phyloP scores from a whole-genome alignment of 257 asterid genomes.

The Nicotiana knightiana region DNA sequence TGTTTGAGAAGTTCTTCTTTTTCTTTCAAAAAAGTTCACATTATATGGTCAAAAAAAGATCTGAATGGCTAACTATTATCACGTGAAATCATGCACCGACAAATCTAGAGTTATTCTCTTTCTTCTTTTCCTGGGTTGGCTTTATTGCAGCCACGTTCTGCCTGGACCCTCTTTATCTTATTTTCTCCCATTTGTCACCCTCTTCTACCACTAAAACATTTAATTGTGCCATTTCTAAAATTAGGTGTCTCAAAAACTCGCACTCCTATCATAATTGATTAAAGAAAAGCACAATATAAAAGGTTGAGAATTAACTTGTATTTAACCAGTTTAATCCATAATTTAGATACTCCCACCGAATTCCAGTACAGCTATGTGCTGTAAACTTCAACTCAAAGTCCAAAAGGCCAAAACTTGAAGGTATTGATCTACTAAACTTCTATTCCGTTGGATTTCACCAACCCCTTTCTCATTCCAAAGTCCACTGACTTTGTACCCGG shows the following conservation, averaged over 20 bases:
- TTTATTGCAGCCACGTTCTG: neutral
- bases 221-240: no score
- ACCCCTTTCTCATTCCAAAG: no score
- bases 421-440: no score
- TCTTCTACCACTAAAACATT: no score
- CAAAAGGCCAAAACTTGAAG: neutral
- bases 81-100: slow-evolving; percentile 12
- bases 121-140: neutral
- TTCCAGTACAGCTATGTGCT: neutral
- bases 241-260: no score
- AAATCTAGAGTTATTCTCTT: neutral
- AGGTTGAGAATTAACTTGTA: neutral
- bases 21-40: neutral
- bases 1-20: neutral
- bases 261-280: no score
- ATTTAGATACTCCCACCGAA: neutral
- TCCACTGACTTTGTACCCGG: no score
- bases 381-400: neutral
- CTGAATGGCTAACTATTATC: neutral
- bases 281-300: no score
- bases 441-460: no score
- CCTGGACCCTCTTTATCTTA: neutral
- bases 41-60: neutral
- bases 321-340: no score
- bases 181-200: no score